Conservation (phyloP, 257 asterid species). For the Salvia hispanica region DNA sequence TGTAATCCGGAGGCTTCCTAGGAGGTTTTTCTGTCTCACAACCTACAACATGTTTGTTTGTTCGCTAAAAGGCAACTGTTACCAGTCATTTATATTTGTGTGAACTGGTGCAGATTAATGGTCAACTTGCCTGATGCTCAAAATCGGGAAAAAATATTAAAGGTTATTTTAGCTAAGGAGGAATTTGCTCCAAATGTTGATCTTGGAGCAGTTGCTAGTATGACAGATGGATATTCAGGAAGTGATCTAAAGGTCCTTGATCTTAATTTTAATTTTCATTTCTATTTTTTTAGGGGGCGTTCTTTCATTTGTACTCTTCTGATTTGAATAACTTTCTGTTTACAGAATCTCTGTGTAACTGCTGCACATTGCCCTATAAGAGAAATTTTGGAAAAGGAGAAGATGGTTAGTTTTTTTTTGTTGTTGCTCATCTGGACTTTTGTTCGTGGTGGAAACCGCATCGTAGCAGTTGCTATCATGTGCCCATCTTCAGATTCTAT, state of each 20-base stretch:
- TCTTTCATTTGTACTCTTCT: slow-evolving; percentile 12
- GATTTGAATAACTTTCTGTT: slow-evolving; percentile 7
- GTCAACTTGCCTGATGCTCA: slow-evolving; percentile 84
- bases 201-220: slow-evolving; percentile 73
- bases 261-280: neutral
- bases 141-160: slow-evolving; percentile 68
- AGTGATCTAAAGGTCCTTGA: slow-evolving; percentile 84
- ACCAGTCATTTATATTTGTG: slow-evolving; percentile 2
- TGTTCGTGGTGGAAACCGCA: neutral
- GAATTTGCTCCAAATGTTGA: slow-evolving; percentile 65
- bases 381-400: slow-evolving; percentile 66
- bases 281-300: too few relatives aligned
- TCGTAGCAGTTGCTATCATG: neutral
- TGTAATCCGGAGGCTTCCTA: slow-evolving; percentile 92
- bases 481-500: too few relatives aligned
- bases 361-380: slow-evolving; percentile 79
- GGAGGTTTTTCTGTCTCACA: slow-evolving; percentile 52
- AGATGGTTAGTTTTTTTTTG: slow-evolving; percentile 43
- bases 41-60: slow-evolving; percentile 21
- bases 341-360: slow-evolving; percentile 68
- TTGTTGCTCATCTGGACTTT: neutral
- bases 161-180: slow-evolving; percentile 75
- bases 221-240: slow-evolving; percentile 93
- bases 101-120: slow-evolving; percentile 66
- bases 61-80: neutral